phyloP scores from a whole-genome alignment of 139 green algal genomes.

The Chlorella sp. region DNA sequence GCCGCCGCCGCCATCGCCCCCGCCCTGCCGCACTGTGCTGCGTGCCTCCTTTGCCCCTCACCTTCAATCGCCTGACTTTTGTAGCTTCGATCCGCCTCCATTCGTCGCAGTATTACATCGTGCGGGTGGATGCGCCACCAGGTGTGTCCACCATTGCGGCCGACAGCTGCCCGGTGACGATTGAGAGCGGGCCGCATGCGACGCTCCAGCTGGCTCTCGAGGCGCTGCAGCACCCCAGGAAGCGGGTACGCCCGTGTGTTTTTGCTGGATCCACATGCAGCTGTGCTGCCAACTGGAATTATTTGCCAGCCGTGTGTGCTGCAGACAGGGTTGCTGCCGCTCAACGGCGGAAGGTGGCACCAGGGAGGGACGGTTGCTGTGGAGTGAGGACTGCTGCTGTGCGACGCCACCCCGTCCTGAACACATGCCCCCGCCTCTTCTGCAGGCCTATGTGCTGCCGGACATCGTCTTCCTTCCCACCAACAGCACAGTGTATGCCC shows the following conservation, averaged over 20 bases:
- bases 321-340: too few species aligned
- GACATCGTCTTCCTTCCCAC: conserved; percentile 50
- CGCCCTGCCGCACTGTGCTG: neutral
- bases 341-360: too few species aligned
- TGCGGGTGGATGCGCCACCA: conserved; percentile 43
- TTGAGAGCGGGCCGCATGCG: conserved; percentile 42
- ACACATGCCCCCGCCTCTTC: neutral
- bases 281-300: too few species aligned
- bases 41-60: neutral
- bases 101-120: conserved; percentile 36
- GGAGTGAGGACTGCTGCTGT: too few species aligned
- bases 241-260: neutral
- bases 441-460: conserved; percentile 38
- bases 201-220: conserved; percentile 9
- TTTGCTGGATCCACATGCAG: too few species aligned
- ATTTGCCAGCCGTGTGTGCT: too few species aligned
- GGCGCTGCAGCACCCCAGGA: conserved; percentile 12
- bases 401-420: too few species aligned
- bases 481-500: neutral
- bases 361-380: too few species aligned
- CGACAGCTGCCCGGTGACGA: conserved; percentile 44
- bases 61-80: neutral
- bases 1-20: too few species aligned
- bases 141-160: conserved; percentile 12
- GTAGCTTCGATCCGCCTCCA: too few species aligned